Conservation (phyloP, 305 asterid species). For the Fraxinus baroniana region DNA sequence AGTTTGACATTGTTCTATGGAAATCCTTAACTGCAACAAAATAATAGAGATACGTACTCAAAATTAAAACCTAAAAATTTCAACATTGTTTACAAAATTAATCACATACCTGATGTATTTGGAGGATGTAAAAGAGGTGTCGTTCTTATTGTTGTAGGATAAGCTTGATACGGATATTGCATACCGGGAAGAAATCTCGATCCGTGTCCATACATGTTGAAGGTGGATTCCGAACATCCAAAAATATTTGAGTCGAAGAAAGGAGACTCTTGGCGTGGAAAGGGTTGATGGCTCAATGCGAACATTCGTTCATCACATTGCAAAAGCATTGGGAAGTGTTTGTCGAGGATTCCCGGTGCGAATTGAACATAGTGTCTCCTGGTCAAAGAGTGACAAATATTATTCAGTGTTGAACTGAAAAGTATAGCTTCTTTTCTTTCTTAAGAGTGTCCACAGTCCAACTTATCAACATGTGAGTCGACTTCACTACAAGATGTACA, state of each 20-base stretch:
- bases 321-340: constrained; percentile 1
- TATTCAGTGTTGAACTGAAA: not conserved
- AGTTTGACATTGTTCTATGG: not conserved
- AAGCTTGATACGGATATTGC: not conserved
- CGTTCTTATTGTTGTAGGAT: not conserved
- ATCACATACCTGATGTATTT: not conserved
- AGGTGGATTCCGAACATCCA: not conserved
- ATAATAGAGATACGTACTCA: not conserved
- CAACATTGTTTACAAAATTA: not conserved
- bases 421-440: not conserved
- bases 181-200: not conserved
- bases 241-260: not conserved
- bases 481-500: not conserved
- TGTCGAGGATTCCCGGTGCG: not conserved
- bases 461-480: not conserved
- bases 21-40: not conserved
- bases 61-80: not conserved
- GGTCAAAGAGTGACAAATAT: not conserved
- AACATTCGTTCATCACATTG: not conserved
- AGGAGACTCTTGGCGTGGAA: not conserved
- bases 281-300: not conserved
- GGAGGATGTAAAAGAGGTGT: not conserved
- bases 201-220: not conserved
- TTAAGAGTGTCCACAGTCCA: not conserved
- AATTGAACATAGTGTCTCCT: not conserved